These are phyloP conservation scores for Saccharomyces hybrid DNA, from an alignment of 1,139 yeast genomes.

Conservation along the genomic window DNA sequence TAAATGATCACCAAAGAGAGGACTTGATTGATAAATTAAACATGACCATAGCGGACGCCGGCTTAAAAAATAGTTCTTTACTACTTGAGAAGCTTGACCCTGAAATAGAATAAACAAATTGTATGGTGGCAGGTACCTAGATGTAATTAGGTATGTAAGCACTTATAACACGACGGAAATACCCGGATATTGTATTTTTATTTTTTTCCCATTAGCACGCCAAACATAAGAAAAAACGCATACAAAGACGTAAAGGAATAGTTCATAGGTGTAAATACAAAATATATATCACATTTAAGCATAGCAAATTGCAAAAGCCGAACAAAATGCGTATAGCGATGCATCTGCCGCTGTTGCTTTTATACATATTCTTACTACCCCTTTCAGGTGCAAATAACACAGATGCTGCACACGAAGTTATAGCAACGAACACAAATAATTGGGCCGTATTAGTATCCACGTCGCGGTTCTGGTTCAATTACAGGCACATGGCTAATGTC, in stretches of 20 bases:
- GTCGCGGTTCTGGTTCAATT: conserved; percentile 96
- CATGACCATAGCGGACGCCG: conserved; percentile 61
- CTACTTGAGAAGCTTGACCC: conserved; percentile 46
- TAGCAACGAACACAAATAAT: conserved; percentile 49
- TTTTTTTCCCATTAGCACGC: not conserved
- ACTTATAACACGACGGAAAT: not conserved
- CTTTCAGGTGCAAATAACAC: not conserved
- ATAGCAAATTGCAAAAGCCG: not conserved
- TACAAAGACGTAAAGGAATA: not conserved
- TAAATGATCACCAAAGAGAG: conserved; percentile 55
- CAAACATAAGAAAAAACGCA: not conserved
- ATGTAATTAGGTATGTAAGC: not conserved
- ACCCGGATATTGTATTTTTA: not conserved
- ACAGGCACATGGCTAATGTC: conserved; percentile 95
- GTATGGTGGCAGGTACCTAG: not conserved
- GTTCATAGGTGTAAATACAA: not conserved
- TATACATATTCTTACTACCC: not conserved
- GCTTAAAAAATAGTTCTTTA: conserved; percentile 73
- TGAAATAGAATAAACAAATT: conserved; percentile 4
- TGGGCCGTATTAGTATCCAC: conserved; percentile 97
- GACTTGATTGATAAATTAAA: conserved; percentile 56
- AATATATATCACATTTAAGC: not conserved
- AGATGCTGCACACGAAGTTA: not conserved
- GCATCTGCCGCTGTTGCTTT: not conserved
- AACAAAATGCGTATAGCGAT: not conserved